These are phyloP conservation scores for Castanospermum australe DNA, from an alignment of 306 rosid species.

Conservation along the genomic window DNA sequence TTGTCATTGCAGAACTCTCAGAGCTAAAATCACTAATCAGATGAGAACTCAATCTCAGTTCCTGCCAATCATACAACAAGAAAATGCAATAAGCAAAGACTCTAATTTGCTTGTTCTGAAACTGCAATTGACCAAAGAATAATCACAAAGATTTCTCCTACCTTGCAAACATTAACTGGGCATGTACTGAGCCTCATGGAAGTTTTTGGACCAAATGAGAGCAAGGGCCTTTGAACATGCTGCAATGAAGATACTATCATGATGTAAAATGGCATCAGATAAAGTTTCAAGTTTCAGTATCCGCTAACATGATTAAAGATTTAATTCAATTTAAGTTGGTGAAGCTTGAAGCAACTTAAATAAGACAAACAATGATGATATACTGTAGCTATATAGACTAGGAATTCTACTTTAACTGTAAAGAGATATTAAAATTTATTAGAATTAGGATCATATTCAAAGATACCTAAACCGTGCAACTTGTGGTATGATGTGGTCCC, in stretches of 20 bases:
- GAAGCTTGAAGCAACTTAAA: conserved; percentile 12
- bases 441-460: conserved; percentile 9
- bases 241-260: conserved; percentile 41
- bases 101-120: not conserved
- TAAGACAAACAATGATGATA: not conserved
- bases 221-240: conserved; percentile 93
- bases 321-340: conserved; percentile 6
- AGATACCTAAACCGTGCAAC: not conserved
- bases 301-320: not conserved
- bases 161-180: conserved; percentile 88
- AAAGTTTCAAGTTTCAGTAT: conserved; percentile 10
- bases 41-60: conserved; percentile 81
- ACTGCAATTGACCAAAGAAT: conserved; percentile 26
- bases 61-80: conserved; percentile 50
- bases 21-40: conserved; percentile 74
- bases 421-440: not conserved
- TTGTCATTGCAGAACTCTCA: conserved; percentile 73
- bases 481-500: not conserved
- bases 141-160: conserved; percentile 33
- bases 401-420: not conserved
- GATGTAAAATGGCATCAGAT: conserved; percentile 14
- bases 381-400: not conserved
- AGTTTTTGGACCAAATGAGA: conserved; percentile 95
- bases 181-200: conserved; percentile 80
- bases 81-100: conserved; percentile 16